phyloP scores from a whole-genome alignment of 2,329 filamentous ascomycete species.

The Harringtonia aguacate region DNA sequence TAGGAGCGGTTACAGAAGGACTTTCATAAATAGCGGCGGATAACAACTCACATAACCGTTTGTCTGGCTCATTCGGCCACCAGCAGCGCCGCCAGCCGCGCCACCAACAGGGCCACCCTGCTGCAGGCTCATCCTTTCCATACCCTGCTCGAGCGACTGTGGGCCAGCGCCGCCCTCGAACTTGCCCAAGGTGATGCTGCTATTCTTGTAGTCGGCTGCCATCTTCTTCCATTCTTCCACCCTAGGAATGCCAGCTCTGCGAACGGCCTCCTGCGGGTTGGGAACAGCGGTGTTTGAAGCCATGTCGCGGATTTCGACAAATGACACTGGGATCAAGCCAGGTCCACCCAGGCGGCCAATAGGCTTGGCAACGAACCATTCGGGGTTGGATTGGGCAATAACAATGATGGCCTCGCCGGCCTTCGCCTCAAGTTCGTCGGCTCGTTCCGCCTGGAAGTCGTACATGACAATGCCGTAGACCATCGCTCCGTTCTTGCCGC shows the following conservation, averaged over 20 bases:
- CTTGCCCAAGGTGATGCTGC: slow-evolving; percentile 91
- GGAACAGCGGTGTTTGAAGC: slow-evolving; percentile 69
- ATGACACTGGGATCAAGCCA: slow-evolving; percentile 90
- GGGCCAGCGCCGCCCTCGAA: slow-evolving; percentile 52
- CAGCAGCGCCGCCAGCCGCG: slow-evolving; percentile 18
- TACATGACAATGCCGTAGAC: slow-evolving; percentile 97
- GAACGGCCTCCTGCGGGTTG: slow-evolving; percentile 77
- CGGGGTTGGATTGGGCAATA: slow-evolving; percentile 94
- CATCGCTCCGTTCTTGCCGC: slow-evolving; percentile 60
- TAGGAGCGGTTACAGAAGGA: no score
- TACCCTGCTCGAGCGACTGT: slow-evolving; percentile 51
- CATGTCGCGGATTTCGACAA: slow-evolving; percentile 95
- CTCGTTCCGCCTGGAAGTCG: slow-evolving; percentile 86
- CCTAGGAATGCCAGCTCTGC: slow-evolving; percentile 78
- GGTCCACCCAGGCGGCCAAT: slow-evolving; percentile 93
- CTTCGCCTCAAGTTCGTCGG: slow-evolving; percentile 94
- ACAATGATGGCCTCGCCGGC: slow-evolving; percentile 95
- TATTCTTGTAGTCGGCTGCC: slow-evolving; percentile 98
- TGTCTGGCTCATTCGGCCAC: slow-evolving; percentile 32
- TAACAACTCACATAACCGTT: slow-evolving; percentile 37
- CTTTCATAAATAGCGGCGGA: no score
- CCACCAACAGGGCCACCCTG: slow-evolving; percentile 27
- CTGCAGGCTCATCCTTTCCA: slow-evolving; percentile 71
- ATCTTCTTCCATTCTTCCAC: slow-evolving; percentile 99
- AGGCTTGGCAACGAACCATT: slow-evolving; percentile 99